phyloP scores from a whole-genome alignment of 2,329 filamentous ascomycete genomes.

The Epichloe gansuensis region DNA sequence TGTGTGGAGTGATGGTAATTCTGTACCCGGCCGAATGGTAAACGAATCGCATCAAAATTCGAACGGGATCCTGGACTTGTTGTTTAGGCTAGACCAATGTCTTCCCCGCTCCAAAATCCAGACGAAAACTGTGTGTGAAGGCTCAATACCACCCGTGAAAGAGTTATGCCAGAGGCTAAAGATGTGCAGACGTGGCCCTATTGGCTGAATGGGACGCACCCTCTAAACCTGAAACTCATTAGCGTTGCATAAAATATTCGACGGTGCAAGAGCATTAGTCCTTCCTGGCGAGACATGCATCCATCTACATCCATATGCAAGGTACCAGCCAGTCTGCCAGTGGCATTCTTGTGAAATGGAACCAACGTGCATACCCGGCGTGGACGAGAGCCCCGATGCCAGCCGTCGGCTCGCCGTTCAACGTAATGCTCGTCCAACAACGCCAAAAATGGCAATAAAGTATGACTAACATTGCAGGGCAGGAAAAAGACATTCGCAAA shows the following conservation, averaged over 20 bases:
- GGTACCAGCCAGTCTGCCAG: too few relatives aligned
- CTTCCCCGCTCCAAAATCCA: neutral
- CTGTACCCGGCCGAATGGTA: neutral
- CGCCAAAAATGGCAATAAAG: too few relatives aligned
- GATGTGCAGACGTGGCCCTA: slow-evolving; percentile 15
- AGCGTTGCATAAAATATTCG: slow-evolving; percentile 20
- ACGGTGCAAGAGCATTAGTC: neutral
- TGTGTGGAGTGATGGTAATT: neutral
- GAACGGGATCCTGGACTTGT: neutral
- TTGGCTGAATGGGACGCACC: slow-evolving; percentile 11
- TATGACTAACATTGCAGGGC: too few relatives aligned
- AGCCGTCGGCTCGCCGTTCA: too few relatives aligned
- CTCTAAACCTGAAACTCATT: slow-evolving; percentile 21
- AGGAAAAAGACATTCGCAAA: too few relatives aligned
- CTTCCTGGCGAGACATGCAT: too few relatives aligned
- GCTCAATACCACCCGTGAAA: neutral
- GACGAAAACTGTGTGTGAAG: neutral
- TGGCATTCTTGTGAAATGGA: too few relatives aligned
- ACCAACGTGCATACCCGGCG: too few relatives aligned
- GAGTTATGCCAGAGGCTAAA: slow-evolving; percentile 1
- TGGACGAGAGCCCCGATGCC: too few relatives aligned
- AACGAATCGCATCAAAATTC: neutral
- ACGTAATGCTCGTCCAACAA: too few relatives aligned
- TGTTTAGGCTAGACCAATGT: neutral
- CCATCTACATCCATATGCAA: too few relatives aligned